These are phyloP conservation scores for Huntiella bhutanensis DNA, from an alignment of 2,329 filamentous ascomycete genomes.

Conservation along the genomic window DNA sequence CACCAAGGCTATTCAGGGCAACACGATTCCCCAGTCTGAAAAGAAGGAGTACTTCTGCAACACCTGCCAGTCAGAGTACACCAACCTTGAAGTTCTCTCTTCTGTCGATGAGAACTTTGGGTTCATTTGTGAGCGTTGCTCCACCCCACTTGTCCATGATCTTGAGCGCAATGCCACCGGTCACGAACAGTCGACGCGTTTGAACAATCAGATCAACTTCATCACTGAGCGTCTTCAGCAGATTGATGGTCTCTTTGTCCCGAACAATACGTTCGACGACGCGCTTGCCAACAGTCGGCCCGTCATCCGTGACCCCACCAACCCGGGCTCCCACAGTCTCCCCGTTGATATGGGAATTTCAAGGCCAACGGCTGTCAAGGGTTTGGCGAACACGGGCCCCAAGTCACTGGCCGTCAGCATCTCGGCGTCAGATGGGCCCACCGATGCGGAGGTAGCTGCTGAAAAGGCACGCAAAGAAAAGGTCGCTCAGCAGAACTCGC, in stretches of 20 bases:
- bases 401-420: constrained; percentile 53
- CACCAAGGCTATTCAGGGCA: constrained; percentile 72
- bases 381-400: constrained; percentile 44
- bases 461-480: constrained; percentile 47
- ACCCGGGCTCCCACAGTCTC: constrained; percentile 43
- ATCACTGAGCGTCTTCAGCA: constrained; percentile 57
- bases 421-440: constrained; percentile 44
- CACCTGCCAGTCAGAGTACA: constrained; percentile 71
- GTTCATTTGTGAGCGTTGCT: constrained; percentile 72
- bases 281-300: constrained; percentile 44
- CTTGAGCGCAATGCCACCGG: constrained; percentile 50
- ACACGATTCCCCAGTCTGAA: constrained; percentile 61
- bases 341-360: constrained; percentile 33
- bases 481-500: constrained; percentile 46
- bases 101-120: constrained; percentile 42
- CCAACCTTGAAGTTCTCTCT: constrained; percentile 74
- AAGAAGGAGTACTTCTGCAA: constrained; percentile 82
- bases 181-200: constrained; percentile 50
- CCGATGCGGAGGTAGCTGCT: constrained; percentile 46
- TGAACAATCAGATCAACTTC: constrained; percentile 65
- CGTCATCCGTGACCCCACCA: constrained; percentile 45
- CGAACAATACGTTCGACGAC: constrained; percentile 54
- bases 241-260: constrained; percentile 57
- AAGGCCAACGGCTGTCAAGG: constrained; percentile 50
- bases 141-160: constrained; percentile 42